phyloP scores from a whole-genome alignment of 2,329 filamentous ascomycete genomes.

The Xylaria sp. region DNA sequence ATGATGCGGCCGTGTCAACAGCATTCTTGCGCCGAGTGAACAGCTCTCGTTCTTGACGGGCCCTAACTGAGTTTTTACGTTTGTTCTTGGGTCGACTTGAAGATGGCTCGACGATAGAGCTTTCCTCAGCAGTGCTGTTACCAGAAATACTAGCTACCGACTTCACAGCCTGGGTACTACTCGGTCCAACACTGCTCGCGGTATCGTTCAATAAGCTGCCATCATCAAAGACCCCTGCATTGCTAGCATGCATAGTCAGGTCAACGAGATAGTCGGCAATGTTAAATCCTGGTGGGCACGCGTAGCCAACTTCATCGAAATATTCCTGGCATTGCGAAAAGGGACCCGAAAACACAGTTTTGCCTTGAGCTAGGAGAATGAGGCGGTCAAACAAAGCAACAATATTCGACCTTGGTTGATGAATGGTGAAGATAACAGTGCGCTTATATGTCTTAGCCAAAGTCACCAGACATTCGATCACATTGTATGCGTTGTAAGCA shows the following conservation, averaged over 20 bases:
- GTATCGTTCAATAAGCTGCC: slow-evolving; percentile 64
- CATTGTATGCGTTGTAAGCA: slow-evolving; percentile 97
- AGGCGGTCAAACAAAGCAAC: slow-evolving; percentile 95
- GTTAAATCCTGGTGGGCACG: slow-evolving; percentile 96
- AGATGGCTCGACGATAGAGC: slow-evolving; percentile 64
- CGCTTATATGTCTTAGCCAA: slow-evolving; percentile 96
- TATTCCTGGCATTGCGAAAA: slow-evolving; percentile 90
- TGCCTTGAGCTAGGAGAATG: slow-evolving; percentile 88
- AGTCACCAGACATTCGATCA: slow-evolving; percentile 93
- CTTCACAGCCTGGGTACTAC: slow-evolving; percentile 88
- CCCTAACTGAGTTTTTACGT: slow-evolving; percentile 81
- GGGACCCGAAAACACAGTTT: slow-evolving; percentile 91
- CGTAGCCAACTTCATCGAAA: slow-evolving; percentile 90
- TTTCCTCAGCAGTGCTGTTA: slow-evolving; percentile 76
- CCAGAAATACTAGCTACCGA: slow-evolving; percentile 87
- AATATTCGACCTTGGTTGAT: slow-evolving; percentile 97
- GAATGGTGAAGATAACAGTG: slow-evolving; percentile 97
- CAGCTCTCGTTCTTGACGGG: slow-evolving; percentile 88
- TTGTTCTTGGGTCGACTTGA: slow-evolving; percentile 73
- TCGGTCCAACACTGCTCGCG: slow-evolving; percentile 75
- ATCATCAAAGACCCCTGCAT: slow-evolving; percentile 68
- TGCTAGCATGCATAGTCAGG: slow-evolving; percentile 93
- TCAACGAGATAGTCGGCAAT: slow-evolving; percentile 98
- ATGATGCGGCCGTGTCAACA: slow-evolving; percentile 70
- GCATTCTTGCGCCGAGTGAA: slow-evolving; percentile 82